A percentile compares a stretch with the other conserved stretches of the same genome.
Conservation (phyloP, 1,284 basidiomycete species). For the Ganoderma lucidum region DNA sequence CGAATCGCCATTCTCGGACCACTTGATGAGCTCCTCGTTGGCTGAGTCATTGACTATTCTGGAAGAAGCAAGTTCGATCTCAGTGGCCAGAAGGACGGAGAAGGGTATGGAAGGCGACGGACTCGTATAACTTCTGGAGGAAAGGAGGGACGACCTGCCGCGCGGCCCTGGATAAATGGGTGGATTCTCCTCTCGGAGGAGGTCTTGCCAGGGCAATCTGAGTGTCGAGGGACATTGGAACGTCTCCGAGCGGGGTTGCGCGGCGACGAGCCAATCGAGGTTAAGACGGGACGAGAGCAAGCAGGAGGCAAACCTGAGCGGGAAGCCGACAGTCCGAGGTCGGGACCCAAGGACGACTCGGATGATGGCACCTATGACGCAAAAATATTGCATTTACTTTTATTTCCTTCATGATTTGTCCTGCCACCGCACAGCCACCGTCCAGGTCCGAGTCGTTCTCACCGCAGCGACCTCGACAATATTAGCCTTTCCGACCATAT, state of each 20-base stretch:
- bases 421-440: slow-evolving; percentile 20
- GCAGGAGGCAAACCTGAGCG: background rate
- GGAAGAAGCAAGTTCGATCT: slow-evolving; percentile 19
- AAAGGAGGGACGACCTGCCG: slow-evolving; percentile 83
- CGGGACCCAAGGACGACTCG: background rate
- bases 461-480: background rate
- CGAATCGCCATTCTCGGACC: slow-evolving; percentile 90
- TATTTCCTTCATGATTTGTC: background rate
- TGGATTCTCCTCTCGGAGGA: slow-evolving; percentile 48
- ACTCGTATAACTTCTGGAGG: slow-evolving; percentile 93
- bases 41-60: slow-evolving; percentile 93
- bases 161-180: slow-evolving; percentile 58
- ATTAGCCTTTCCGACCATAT: background rate
- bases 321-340: background rate
- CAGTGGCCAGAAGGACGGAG: slow-evolving; percentile 18
- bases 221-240: slow-evolving; percentile 46
- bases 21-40: slow-evolving; percentile 87
- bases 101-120: slow-evolving; percentile 28
- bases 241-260: background rate
- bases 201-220: slow-evolving; percentile 63
- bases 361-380: slow-evolving; percentile 30
- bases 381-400: slow-evolving; percentile 9
- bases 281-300: background rate
- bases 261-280: background rate
- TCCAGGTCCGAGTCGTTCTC: background rate